A percentile compares a stretch with the other conserved stretches of the same genome.
Conservation (phyloP, 2,329 filamentous ascomycete species). For the Sclerotinia subarctica region DNA sequence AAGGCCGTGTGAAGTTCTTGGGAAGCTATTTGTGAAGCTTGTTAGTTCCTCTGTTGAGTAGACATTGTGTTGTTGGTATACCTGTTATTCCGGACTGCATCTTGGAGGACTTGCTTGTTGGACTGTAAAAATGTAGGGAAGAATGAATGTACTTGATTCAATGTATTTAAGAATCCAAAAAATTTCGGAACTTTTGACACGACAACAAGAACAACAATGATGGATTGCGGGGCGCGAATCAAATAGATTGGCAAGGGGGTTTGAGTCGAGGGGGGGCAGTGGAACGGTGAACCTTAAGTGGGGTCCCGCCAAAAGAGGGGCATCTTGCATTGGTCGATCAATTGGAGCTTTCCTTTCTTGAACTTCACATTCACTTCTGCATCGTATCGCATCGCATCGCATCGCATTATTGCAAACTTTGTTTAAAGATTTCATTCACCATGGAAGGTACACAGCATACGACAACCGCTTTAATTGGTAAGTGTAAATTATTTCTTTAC, state of each 20-base stretch:
- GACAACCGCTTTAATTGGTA: constrained; percentile 34
- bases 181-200: constrained; percentile 4
- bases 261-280: not conserved
- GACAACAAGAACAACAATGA: constrained; percentile 20
- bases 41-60: constrained; percentile 15
- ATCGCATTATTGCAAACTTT: constrained; percentile 4
- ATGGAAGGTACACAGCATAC: constrained; percentile 36
- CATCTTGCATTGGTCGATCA: constrained; percentile 2
- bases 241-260: constrained; percentile 1
- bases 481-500: constrained; percentile 22
- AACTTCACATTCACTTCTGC: constrained; percentile 10
- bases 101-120: constrained; percentile 31
- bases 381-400: not conserved
- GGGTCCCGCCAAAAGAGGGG: constrained; percentile 9
- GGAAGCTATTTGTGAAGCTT: constrained; percentile 53
- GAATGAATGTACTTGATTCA: not conserved
- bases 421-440: constrained; percentile 18
- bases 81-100: constrained; percentile 82
- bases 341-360: constrained; percentile 4
- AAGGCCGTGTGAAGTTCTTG: constrained; percentile 74
- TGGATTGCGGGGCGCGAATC: constrained; percentile 15
- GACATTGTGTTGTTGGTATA: constrained; percentile 38
- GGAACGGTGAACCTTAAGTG: not conserved
- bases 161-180: not conserved
- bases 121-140: not conserved